These are phyloP conservation scores for Microbotryum silenes-acaulis DNA, from an alignment of 1,284 basidiomycete genomes.

Conservation along the genomic window DNA sequence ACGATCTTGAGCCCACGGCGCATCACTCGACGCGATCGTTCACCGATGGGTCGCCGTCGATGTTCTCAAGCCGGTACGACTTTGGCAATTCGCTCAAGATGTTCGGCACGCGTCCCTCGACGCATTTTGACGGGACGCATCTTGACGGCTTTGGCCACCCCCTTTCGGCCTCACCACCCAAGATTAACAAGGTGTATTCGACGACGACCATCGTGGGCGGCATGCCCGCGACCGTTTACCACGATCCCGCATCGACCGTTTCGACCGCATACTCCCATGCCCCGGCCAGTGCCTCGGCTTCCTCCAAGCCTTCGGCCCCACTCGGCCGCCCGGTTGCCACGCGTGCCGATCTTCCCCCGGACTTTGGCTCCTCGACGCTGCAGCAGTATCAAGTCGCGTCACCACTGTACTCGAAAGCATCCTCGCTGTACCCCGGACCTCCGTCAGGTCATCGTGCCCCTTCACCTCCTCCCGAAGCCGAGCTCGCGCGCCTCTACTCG, in stretches of 20 bases:
- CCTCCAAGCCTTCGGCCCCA: neutral
- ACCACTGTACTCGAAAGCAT: conserved; percentile 8
- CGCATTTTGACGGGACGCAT: neutral
- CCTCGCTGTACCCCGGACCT: conserved; percentile 10
- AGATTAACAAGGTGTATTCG: neutral
- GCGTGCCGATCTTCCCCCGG: conserved; percentile 15
- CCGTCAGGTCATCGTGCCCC: conserved; percentile 10
- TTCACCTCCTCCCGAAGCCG: conserved; percentile 5
- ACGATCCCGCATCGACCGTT: conserved; percentile 1
- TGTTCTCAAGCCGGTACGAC: conserved; percentile 45
- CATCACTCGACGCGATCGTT: neutral
- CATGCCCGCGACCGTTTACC: conserved; percentile 20
- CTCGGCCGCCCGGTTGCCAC: neutral
- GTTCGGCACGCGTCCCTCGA: neutral
- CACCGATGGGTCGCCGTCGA: conserved; percentile 30
- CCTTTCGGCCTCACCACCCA: neutral
- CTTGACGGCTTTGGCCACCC: neutral
- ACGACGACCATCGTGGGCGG: conserved; percentile 13
- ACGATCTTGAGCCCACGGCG: conserved; percentile 39
- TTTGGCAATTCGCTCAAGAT: conserved; percentile 47
- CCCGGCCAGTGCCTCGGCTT: neutral
- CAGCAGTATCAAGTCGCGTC: conserved; percentile 2
- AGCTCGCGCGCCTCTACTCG: neutral
- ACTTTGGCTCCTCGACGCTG: conserved; percentile 25
- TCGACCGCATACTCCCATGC: conserved; percentile 6